Evolutionary conservation across 768 basidiomycete genomes (phyloP).

Genomic region (Baorangia bicolor): DNA sequence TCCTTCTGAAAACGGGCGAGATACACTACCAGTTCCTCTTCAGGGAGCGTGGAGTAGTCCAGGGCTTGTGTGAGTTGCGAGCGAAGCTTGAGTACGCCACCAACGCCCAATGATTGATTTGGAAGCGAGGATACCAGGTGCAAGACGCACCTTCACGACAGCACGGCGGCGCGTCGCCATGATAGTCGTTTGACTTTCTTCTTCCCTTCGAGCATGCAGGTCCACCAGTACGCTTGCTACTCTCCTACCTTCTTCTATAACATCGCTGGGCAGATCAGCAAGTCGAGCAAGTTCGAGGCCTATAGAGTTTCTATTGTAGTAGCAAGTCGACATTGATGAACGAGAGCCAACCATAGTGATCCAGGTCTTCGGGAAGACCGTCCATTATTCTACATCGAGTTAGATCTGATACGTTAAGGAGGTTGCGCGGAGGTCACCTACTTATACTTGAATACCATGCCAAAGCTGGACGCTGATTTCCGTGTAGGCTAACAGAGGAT

Average conservation of each 20-base stretch:
- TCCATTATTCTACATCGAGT: constrained; percentile 60
- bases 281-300: constrained; percentile 88
- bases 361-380: constrained; percentile 57
- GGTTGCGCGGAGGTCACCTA: constrained; percentile 24
- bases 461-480: constrained; percentile 55
- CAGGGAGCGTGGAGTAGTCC: constrained; percentile 71
- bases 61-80: constrained; percentile 74
- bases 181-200: constrained; percentile 60
- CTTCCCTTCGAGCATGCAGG: constrained; percentile 54
- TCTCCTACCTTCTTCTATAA: constrained; percentile 60
- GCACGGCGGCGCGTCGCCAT: constrained; percentile 64
- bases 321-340: neutral
- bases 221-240: constrained; percentile 60
- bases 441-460: constrained; percentile 80
- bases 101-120: neutral
- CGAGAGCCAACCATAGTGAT: constrained; percentile 65
- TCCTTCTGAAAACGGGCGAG: constrained; percentile 70
- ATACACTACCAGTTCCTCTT: constrained; percentile 64
- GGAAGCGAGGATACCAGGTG: neutral
- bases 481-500: constrained; percentile 46
- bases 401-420: neutral
- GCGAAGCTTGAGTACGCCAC: constrained; percentile 49
- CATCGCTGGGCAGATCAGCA: constrained; percentile 77
- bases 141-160: constrained; percentile 57
- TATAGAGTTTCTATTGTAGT: constrained; percentile 31